phyloP scores from a whole-genome alignment of 129 eudicot species.

The Ambrosia artemisiifolia region DNA sequence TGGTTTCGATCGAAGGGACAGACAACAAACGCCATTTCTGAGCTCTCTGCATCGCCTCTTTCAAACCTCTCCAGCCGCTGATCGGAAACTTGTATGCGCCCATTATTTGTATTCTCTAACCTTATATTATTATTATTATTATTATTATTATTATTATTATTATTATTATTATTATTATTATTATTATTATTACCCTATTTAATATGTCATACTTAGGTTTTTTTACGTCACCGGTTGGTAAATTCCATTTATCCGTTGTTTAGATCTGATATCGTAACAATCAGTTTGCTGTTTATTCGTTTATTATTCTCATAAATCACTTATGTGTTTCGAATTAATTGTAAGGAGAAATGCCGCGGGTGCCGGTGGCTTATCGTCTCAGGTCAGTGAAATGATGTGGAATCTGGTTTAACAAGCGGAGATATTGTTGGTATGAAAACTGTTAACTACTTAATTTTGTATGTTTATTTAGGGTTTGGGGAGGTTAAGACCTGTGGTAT shows the following conservation, averaged over 20 bases:
- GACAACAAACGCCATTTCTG: neutral
- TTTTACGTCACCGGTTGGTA: neutral
- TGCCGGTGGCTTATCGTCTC: conserved; percentile 30
- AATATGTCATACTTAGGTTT: neutral
- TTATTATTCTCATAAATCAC: neutral
- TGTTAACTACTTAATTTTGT: neutral
- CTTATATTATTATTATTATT: neutral
- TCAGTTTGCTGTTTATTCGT: neutral
- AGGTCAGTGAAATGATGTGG: conserved; percentile 21
- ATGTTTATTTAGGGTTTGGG: conserved; percentile 6
- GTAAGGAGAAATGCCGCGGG: conserved; percentile 30
- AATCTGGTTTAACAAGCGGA: neutral
- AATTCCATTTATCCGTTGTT: neutral
- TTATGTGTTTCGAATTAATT: neutral
- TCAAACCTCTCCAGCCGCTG: conserved; percentile 8
- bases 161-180: too few relatives aligned
- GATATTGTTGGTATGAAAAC: neutral
- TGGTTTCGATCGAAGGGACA: neutral
- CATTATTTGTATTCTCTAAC: neutral
- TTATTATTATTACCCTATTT: neutral
- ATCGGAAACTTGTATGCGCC: neutral
- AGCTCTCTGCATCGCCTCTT: neutral
- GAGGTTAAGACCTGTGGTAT: conserved; percentile 38
- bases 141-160: too few relatives aligned
- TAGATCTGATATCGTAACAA: conserved; percentile 18